Percentiles rank a stretch among this genome's conserved stretches.
These are phyloP conservation scores for Beauveria caledonica DNA, from an alignment of 2,329 filamentous ascomycete genomes.

Conservation along the genomic window DNA sequence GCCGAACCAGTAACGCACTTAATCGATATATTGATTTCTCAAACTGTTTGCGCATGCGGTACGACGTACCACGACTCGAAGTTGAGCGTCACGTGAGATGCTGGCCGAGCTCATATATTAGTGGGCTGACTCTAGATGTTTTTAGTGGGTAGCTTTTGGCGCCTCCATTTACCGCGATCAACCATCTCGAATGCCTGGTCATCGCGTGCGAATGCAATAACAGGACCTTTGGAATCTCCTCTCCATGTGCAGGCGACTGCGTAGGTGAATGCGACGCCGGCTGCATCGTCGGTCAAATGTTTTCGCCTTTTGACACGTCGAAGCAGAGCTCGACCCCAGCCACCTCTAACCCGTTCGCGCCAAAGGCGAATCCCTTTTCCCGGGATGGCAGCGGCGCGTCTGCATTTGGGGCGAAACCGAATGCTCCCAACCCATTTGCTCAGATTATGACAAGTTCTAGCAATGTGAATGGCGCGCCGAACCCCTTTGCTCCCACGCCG, in stretches of 20 bases:
- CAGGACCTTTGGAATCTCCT: slow-evolving; percentile 11
- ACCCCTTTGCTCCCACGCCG: slow-evolving; percentile 4
- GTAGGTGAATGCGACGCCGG: slow-evolving; percentile 31
- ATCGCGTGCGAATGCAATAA: slow-evolving; percentile 3
- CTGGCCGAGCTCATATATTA: neutral
- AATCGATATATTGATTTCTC: neutral
- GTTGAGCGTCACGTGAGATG: slow-evolving; percentile 6
- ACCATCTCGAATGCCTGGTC: slow-evolving; percentile 6
- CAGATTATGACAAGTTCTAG: slow-evolving; percentile 22
- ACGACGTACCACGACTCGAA: neutral
- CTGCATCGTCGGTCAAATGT: slow-evolving; percentile 35
- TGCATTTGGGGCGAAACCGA: slow-evolving; percentile 11
- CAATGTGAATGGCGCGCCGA: slow-evolving; percentile 8
- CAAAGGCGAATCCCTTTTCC: slow-evolving; percentile 24
- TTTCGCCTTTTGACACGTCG: slow-evolving; percentile 28
- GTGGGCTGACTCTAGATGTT: neutral
- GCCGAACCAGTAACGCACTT: neutral
- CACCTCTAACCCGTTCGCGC: slow-evolving; percentile 27
- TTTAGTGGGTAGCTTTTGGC: slow-evolving; percentile 10
- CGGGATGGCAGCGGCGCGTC: slow-evolving; percentile 22
- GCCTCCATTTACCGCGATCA: slow-evolving; percentile 9
- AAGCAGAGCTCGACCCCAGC: slow-evolving; percentile 27
- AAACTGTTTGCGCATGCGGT: neutral
- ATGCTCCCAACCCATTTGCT: slow-evolving; percentile 17
- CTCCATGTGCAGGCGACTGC: slow-evolving; percentile 26